These are phyloP conservation scores for Passalora sequoiae DNA, from an alignment of 2,329 filamentous ascomycete genomes.

Conservation along the genomic window DNA sequence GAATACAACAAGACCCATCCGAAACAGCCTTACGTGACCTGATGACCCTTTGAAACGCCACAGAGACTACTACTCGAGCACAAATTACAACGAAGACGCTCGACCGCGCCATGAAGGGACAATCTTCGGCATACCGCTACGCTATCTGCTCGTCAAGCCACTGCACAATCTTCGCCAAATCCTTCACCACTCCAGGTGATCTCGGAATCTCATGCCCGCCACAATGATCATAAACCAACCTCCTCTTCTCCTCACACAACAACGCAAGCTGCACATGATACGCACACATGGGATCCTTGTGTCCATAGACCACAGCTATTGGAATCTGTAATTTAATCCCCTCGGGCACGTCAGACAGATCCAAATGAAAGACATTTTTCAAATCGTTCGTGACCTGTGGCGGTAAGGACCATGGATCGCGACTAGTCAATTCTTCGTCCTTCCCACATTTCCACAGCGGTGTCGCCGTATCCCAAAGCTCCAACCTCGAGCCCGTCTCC, in stretches of 20 bases:
- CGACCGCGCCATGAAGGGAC: no score
- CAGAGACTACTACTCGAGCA: no score
- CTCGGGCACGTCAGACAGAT: background rate
- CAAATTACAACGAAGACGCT: no score
- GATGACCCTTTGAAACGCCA: no score
- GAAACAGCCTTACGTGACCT: no score
- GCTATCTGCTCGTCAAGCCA: background rate
- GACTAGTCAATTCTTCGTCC: background rate
- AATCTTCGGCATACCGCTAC: no score
- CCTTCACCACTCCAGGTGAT: background rate
- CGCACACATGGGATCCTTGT: background rate
- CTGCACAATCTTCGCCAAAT: background rate
- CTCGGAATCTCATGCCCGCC: background rate
- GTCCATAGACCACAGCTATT: background rate
- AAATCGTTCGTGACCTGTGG: background rate
- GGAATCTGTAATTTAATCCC: background rate
- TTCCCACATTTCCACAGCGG: background rate
- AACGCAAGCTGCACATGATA: background rate
- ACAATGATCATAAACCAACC: constrained; percentile 1
- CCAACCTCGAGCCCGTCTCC: background rate
- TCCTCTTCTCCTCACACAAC: background rate
- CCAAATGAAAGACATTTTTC: background rate
- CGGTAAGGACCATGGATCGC: background rate
- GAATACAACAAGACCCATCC: no score
- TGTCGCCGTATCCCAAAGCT: background rate